These are phyloP conservation scores for Atkinsonella texensis DNA, from an alignment of 2,329 filamentous ascomycete species.

Conservation along the genomic window DNA sequence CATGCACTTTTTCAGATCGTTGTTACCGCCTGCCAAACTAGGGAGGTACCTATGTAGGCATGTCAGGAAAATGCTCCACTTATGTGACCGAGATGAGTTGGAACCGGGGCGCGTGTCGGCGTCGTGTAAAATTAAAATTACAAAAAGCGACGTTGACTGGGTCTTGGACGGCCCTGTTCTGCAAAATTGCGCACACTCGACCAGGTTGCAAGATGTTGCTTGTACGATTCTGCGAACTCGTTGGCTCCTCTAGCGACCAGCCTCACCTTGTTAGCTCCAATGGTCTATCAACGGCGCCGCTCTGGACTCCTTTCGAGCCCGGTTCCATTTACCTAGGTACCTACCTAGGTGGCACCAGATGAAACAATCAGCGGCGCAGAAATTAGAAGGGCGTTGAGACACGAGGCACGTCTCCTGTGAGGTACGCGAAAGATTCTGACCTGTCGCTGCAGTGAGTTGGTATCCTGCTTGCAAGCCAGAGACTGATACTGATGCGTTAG, in stretches of 20 bases:
- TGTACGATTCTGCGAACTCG: background rate
- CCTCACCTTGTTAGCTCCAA: background rate
- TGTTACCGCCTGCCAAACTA: too few relatives aligned
- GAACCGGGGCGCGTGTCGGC: too few relatives aligned
- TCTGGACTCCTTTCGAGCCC: background rate
- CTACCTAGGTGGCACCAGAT: too few relatives aligned
- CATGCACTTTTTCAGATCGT: too few relatives aligned
- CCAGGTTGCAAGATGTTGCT: background rate
- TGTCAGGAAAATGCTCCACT: too few relatives aligned
- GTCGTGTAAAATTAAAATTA: too few relatives aligned
- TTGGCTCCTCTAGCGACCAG: background rate
- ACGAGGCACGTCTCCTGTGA: background rate
- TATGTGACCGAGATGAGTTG: too few relatives aligned
- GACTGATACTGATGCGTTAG: background rate
- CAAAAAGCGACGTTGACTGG: too few relatives aligned
- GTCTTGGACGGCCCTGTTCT: background rate
- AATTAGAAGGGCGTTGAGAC: background rate
- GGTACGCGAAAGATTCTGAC: background rate
- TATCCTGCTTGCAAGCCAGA: background rate
- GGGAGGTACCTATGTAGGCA: too few relatives aligned
- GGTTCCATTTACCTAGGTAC: background rate
- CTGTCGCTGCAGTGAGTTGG: background rate
- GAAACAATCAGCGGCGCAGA: too few relatives aligned
- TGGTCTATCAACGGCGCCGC: background rate
- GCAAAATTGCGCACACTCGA: conserved; percentile 5